A percentile compares a stretch with the other conserved stretches of the same genome.
phyloP scores from a whole-genome alignment of 2,329 filamentous ascomycete species.

The Epichloe sp. region DNA sequence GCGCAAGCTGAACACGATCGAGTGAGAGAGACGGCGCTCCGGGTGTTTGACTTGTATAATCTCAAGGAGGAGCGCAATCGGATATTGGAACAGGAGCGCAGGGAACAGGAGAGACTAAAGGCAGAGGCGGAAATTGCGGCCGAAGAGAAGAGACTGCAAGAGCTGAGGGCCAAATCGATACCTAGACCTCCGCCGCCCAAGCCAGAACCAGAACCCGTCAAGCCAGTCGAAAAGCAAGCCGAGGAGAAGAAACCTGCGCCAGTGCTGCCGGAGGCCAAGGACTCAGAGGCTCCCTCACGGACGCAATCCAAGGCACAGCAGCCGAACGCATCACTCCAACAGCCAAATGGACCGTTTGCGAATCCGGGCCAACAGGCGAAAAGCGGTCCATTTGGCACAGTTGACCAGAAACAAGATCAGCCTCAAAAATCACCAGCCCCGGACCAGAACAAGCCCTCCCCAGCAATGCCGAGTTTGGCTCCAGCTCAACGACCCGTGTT shows the following conservation, averaged over 20 bases:
- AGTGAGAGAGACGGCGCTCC: slow-evolving; percentile 39
- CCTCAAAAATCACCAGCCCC: background rate
- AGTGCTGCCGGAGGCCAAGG: slow-evolving; percentile 8
- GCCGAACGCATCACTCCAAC: slow-evolving; percentile 3
- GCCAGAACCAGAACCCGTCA: slow-evolving; percentile 15
- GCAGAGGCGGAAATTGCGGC: slow-evolving; percentile 31
- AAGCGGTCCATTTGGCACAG: background rate
- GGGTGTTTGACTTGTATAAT: slow-evolving; percentile 34
- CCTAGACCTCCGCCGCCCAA: slow-evolving; percentile 28
- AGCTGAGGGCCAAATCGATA: slow-evolving; percentile 31
- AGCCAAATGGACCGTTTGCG: slow-evolving; percentile 11
- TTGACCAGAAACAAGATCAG: background rate
- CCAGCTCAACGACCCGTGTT: background rate
- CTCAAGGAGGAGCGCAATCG: slow-evolving; percentile 30
- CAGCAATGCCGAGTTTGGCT: background rate
- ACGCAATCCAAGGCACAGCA: slow-evolving; percentile 2
- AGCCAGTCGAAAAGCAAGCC: background rate
- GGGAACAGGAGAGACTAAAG: slow-evolving; percentile 32
- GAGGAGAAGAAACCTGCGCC: background rate
- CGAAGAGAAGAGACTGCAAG: slow-evolving; percentile 34
- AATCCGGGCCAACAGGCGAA: slow-evolving; percentile 12
- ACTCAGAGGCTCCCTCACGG: slow-evolving; percentile 6
- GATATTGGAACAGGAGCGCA: slow-evolving; percentile 30
- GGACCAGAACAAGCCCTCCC: background rate
- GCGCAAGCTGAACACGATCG: slow-evolving; percentile 55